These are phyloP conservation scores for Lolium multiflorum DNA, from an alignment of 176 grass and related monocot species.

Conservation along the genomic window DNA sequence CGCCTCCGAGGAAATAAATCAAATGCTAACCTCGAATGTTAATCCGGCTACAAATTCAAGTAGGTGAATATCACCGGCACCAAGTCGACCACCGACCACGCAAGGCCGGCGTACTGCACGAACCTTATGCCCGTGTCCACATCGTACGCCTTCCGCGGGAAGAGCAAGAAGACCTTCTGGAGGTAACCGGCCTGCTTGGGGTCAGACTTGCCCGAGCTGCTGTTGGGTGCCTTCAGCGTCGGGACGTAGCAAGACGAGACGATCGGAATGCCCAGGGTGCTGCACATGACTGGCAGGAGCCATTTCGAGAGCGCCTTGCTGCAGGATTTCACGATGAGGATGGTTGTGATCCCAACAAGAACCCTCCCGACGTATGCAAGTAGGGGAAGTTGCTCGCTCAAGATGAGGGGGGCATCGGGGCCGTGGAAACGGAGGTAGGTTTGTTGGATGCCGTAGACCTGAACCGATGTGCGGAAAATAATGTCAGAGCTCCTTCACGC, in stretches of 20 bases:
- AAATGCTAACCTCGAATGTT: neutral
- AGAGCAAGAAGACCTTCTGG: constrained; percentile 62
- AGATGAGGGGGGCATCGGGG: constrained; percentile 62
- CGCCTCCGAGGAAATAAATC: neutral
- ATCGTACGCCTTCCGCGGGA: constrained; percentile 80
- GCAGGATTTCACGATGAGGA: constrained; percentile 86
- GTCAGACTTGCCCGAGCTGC: constrained; percentile 46
- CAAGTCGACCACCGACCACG: constrained; percentile 94
- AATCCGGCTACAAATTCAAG: constrained; percentile 64
- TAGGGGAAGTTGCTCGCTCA: constrained; percentile 64
- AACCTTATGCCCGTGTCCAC: constrained; percentile 97
- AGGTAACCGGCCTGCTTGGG: constrained; percentile 66
- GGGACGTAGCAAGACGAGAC: constrained; percentile 89
- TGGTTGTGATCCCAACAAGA: constrained; percentile 79
- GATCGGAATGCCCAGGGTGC: constrained; percentile 79
- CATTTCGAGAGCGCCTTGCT: constrained; percentile 94
- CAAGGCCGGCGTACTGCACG: constrained; percentile 84
- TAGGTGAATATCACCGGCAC: constrained; percentile 76
- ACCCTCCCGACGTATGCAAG: constrained; percentile 52
- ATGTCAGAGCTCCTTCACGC: constrained; percentile 20
- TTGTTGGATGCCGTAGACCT: constrained; percentile 88
- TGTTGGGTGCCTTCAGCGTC: constrained; percentile 56
- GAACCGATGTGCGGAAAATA: neutral
- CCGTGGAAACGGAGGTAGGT: constrained; percentile 83
- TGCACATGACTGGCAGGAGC: constrained; percentile 91